phyloP scores from a whole-genome alignment of 2,329 filamentous ascomycete species.

The Penicillium expansum region DNA sequence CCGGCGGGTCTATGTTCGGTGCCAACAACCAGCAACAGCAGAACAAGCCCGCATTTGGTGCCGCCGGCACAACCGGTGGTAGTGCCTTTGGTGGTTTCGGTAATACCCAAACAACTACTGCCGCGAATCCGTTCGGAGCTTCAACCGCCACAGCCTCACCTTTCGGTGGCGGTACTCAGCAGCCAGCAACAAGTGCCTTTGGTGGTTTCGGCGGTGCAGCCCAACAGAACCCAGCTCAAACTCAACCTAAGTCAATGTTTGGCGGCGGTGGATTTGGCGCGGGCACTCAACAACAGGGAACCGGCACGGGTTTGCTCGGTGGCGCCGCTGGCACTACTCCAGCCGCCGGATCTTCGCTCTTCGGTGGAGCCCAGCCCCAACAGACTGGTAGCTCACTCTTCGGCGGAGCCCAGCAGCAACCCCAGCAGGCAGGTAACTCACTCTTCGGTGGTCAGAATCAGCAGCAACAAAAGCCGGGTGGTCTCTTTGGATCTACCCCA shows the following conservation, averaged over 20 bases:
- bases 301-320: conserved; percentile 38
- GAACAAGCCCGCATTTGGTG: conserved; percentile 39
- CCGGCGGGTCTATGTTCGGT: conserved; percentile 45
- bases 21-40: conserved; percentile 34
- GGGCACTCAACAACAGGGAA: conserved; percentile 43
- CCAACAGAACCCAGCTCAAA: conserved; percentile 35
- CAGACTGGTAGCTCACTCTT: conserved; percentile 35
- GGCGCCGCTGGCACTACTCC: conserved; percentile 37
- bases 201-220: conserved; percentile 43
- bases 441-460: conserved; percentile 32
- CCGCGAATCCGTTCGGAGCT: conserved; percentile 42
- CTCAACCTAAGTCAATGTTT: conserved; percentile 40
- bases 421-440: conserved; percentile 30
- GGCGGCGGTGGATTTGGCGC: conserved; percentile 41
- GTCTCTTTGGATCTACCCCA: conserved; percentile 25
- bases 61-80: conserved; percentile 28
- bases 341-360: conserved; percentile 39
- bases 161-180: conserved; percentile 42
- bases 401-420: conserved; percentile 23
- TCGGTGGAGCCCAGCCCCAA: conserved; percentile 38
- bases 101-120: conserved; percentile 34
- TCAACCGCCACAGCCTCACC: conserved; percentile 39
- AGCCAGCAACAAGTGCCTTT: conserved; percentile 42
- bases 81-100: conserved; percentile 39
- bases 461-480: conserved; percentile 23